Evolutionary conservation across 2,329 filamentous ascomycete species (phyloP).

Genomic region (Pseudogymnoascus sp.): DNA sequence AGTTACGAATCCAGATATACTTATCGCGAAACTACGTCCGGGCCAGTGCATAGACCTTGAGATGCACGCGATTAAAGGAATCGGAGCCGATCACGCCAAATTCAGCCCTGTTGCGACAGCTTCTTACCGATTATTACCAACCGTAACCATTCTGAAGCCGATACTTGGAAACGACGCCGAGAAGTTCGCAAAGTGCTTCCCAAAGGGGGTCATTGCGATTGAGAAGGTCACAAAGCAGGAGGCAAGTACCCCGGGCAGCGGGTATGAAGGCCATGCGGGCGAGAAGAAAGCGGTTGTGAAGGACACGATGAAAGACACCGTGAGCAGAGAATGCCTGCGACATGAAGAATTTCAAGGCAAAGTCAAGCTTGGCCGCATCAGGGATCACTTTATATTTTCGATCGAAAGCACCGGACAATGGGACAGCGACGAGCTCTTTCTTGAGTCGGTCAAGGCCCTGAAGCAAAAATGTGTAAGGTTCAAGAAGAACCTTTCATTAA

Average conservation of each 20-base stretch:
- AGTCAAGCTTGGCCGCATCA: constrained; percentile 80
- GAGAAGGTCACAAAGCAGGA: constrained; percentile 64
- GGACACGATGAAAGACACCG: constrained; percentile 88
- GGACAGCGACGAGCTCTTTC: constrained; percentile 85
- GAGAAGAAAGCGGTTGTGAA: constrained; percentile 80
- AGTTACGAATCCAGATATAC: constrained; percentile 81
- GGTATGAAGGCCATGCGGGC: constrained; percentile 66
- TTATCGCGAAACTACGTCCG: constrained; percentile 88
- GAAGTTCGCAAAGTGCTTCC: constrained; percentile 88
- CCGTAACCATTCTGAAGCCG: constrained; percentile 73
- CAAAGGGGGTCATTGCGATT: constrained; percentile 74
- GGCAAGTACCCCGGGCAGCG: constrained; percentile 48
- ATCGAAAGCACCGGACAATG: constrained; percentile 94
- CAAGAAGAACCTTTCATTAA: constrained; percentile 60
- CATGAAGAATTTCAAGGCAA: constrained; percentile 92
- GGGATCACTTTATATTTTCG: constrained; percentile 96
- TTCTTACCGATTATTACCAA: constrained; percentile 81
- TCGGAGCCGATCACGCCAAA: constrained; percentile 91
- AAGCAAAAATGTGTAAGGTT: constrained; percentile 75
- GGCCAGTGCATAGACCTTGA: constrained; percentile 78
- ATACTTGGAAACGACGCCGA: constrained; percentile 80
- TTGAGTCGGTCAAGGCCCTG: constrained; percentile 77
- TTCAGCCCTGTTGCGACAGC: constrained; percentile 95
- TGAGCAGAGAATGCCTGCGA: constrained; percentile 84
- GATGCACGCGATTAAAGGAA: constrained; percentile 91